Base-by-base conservation (phyloP, 2,329 filamentous ascomycete genomes). In the Paraphoma sp. region DNA sequence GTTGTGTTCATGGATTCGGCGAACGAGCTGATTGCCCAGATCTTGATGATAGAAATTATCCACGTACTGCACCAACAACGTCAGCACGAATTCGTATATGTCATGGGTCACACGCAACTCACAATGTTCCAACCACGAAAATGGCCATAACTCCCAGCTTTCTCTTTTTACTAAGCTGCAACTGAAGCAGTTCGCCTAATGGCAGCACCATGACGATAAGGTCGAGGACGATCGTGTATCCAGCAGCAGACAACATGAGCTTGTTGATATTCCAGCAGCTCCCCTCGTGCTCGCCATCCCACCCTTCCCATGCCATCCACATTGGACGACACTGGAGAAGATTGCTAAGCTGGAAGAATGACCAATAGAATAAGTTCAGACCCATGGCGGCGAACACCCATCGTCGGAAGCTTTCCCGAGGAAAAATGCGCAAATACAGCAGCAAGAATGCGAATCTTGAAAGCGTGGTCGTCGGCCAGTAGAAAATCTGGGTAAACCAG, bases 1-100 rank as follows among this genome's bases (percentile, higher is more conserved):
- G 51, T 54, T 17, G 51, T 40, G 12, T 54, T 54, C 8, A 45
- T 28, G 4, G 45, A 54, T 17, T 48, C 36, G 18, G 17, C 23
- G 30, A 30, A 47, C n/a, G n/a, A 17, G 29, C n/a, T 18, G 7
- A 47, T 36, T 31, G 29, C 30, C 45, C 45, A 47, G 9, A 47
- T 29, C 3, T 29, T 12, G 8, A 47, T 31, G 16, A 14, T 12
- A 4, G 45, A 47, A 6, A 47, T 17, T 2, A 47, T 31, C 16
- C 31, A 33, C 12, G 29, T 47, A 33, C 45, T 36, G n/a, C 33
- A 23, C 23, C 23, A 8, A 33, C 6, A 16, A 6, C 49, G 12
- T 40, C 36, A 45, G 31, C 45, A 2, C 14, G 18, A 29, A 8
- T 45, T 18, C 2, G 12, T 9, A 14, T 36, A 4, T 14, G 4